These are phyloP conservation scores for Grosmannia serpens DNA, from an alignment of 2,329 filamentous ascomycete genomes.

Conservation along the genomic window DNA sequence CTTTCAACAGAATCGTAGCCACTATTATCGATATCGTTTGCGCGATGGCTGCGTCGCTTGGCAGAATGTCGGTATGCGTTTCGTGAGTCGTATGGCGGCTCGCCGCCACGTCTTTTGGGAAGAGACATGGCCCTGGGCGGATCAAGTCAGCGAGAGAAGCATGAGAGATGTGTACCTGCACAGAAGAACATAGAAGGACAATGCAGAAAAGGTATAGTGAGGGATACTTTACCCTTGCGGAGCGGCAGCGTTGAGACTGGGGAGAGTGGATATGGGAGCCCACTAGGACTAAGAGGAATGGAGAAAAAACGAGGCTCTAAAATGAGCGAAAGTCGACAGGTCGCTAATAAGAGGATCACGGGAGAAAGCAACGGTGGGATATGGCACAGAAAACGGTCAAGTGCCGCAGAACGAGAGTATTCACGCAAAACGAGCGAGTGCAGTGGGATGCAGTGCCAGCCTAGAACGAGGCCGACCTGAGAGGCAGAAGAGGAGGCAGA, in stretches of 20 bases:
- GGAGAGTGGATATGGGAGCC: background rate
- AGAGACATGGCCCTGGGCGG: constrained; percentile 43
- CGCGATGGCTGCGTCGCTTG: constrained; percentile 53
- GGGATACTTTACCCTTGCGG: background rate
- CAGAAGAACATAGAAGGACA: background rate
- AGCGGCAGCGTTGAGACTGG: background rate
- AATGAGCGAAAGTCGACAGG: background rate
- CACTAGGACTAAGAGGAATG: background rate
- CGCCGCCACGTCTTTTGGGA: constrained; percentile 52
- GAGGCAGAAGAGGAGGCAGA: background rate
- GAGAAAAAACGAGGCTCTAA: background rate
- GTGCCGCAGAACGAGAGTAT: background rate
- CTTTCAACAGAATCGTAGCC: constrained; percentile 32
- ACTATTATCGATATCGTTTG: constrained; percentile 60
- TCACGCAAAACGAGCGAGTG: background rate
- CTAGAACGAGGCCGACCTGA: background rate
- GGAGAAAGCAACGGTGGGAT: background rate
- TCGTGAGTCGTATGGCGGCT: constrained; percentile 48
- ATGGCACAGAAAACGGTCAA: background rate
- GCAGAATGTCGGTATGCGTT: constrained; percentile 57
- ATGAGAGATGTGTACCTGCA: background rate
- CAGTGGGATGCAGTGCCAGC: background rate
- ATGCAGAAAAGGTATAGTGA: background rate
- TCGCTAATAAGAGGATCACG: background rate
- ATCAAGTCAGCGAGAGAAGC: background rate